A percentile compares a stretch with the other conserved stretches of the same genome.
These are phyloP conservation scores for Aspergillus ruber DNA, from an alignment of 2,329 filamentous ascomycete species.

Conservation along the genomic window DNA sequence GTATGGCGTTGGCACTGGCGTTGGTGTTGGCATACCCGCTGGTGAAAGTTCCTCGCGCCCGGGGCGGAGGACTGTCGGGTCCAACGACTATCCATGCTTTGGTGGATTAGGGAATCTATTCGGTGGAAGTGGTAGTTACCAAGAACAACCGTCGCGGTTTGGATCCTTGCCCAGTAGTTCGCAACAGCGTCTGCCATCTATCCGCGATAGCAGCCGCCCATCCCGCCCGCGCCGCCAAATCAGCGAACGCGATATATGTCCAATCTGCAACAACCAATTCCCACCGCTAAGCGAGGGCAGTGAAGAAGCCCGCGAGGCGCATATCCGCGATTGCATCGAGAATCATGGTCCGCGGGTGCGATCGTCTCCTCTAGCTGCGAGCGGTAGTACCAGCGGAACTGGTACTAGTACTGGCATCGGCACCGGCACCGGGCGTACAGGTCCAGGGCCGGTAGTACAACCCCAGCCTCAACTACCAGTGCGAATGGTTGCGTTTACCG, in stretches of 20 bases:
- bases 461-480: slow-evolving; percentile 19
- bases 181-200: slow-evolving; percentile 2
- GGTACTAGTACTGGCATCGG: too few relatives aligned
- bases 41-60: slow-evolving; percentile 9
- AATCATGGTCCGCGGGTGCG: slow-evolving; percentile 20
- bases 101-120: slow-evolving; percentile 4
- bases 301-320: slow-evolving; percentile 39
- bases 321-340: slow-evolving; percentile 42
- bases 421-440: too few relatives aligned
- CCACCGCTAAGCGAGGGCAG: slow-evolving; percentile 32
- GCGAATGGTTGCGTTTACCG: slow-evolving; percentile 45
- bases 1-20: slow-evolving; percentile 11
- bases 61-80: slow-evolving; percentile 20
- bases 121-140: slow-evolving; percentile 7
- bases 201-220: slow-evolving; percentile 1
- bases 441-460: slow-evolving; percentile 10
- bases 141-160: slow-evolving; percentile 12
- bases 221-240: slow-evolving; percentile 17
- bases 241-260: slow-evolving; percentile 42
- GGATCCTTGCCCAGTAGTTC: slow-evolving; percentile 7
- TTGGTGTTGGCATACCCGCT: too few relatives aligned
- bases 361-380: slow-evolving; percentile 7
- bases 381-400: too few relatives aligned
- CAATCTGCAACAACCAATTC: slow-evolving; percentile 38
- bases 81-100: slow-evolving; percentile 15